These are phyloP conservation scores for Moniliophthora roreri DNA, from an alignment of 1,284 basidiomycete genomes.

Conservation along the genomic window DNA sequence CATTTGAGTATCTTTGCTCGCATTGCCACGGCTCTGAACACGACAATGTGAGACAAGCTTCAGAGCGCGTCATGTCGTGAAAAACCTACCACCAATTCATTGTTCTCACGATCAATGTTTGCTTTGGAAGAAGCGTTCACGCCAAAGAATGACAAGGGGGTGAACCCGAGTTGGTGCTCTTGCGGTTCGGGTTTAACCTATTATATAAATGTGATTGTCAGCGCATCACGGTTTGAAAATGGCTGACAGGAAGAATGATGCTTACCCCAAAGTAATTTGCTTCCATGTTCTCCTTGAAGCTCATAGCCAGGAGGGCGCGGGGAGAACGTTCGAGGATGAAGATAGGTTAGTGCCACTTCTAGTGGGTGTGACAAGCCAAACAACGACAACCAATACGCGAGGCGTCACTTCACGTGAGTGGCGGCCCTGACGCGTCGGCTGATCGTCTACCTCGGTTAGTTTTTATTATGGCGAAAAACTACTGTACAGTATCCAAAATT, in stretches of 20 bases:
- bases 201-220: constrained; percentile 9
- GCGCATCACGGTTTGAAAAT: constrained; percentile 2
- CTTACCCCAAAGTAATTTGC: constrained; percentile 4
- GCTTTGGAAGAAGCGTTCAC: constrained; percentile 10
- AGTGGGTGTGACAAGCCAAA: too few relatives aligned
- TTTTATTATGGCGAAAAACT: constrained; percentile 14
- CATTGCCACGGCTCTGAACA: neutral
- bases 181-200: constrained; percentile 44
- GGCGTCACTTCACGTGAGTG: too few relatives aligned
- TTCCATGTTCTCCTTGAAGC: constrained; percentile 28
- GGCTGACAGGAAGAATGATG: constrained; percentile 6
- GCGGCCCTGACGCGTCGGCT: neutral
- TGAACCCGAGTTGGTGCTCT: constrained; percentile 27
- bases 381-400: neutral
- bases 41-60: neutral
- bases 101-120: constrained; percentile 12
- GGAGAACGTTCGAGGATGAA: neutral
- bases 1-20: neutral
- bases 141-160: constrained; percentile 20
- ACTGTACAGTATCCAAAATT: constrained; percentile 11
- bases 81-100: neutral
- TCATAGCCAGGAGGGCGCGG: constrained; percentile 19
- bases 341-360: too few relatives aligned
- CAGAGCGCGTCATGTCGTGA: constrained; percentile 16
- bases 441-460: too few relatives aligned